Base-by-base conservation (phyloP, 2,329 filamentous ascomycete species). In the Aspergillus alliaceus region DNA sequence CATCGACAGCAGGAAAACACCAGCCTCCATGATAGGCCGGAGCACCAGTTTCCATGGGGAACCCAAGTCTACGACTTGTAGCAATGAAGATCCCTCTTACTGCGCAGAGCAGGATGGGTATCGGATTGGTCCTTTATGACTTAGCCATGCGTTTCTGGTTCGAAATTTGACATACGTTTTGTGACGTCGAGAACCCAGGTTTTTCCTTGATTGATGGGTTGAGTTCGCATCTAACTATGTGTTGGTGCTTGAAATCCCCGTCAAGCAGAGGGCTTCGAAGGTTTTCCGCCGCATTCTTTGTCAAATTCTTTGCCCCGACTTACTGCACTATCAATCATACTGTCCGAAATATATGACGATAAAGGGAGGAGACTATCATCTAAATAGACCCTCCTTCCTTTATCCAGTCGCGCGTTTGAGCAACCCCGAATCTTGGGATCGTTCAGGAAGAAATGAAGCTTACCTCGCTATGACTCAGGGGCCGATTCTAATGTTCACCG, bases 121-220 rank as follows among this genome's bases (percentile, higher is more conserved):
- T 72, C 59, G 72, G 73, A 77, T 75, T 77, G 74, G 74, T 76
- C 74, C 66, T 53, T 61, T 60, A 59, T 63, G 59, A 66, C 70
- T 73, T 69, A 65, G 63, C 71, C 70, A 67, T 69, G 61, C 63
- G 62, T 64, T 58, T 58, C 56, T 67, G 71, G 69, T 63, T 54
- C 53, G 54, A 64, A 64, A 58, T 49, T 42, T 64, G 53, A 25
- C 49, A 54, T n/a, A 57, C 57, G 60, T 58, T n/a, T 49, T 40
- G 51, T 49, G 44, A 56, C 46, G 51, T 57, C 46, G 48, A 59
- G 53, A 55, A 25, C 32, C 42, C 31, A 18, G 12, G 18, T 52
- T 39, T 42, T n/a, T 32, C 53, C 51, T 59, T 57, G 49, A 50
- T 57, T 49, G 20, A 51, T 60, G 60, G 69, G 72, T 72, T 66